A percentile compares a stretch with the other conserved stretches of the same genome.
Conservation (phyloP, 23 red algal genomes). For the Gracilaria domingensis region DNA sequence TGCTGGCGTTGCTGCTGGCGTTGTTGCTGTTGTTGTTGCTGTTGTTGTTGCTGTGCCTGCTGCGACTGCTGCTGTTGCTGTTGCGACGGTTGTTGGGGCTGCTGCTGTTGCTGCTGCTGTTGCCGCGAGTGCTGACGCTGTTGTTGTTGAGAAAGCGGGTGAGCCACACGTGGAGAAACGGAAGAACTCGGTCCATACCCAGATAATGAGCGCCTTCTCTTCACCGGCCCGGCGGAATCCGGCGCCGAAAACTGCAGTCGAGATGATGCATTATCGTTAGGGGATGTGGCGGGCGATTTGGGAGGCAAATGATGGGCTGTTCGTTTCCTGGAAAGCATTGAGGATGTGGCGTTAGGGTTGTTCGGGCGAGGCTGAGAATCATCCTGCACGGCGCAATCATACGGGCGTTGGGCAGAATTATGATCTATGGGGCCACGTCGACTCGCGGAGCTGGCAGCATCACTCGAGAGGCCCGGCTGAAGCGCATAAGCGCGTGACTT, state of each 20-base stretch:
- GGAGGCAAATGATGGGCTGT: constrained; percentile 22
- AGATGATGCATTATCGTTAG: constrained; percentile 20
- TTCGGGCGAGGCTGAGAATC: constrained; percentile 49
- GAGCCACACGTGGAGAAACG: constrained; percentile 34
- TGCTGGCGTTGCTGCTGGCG: constrained; percentile 25
- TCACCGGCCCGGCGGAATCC: not conserved
- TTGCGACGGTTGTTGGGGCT: not conserved
- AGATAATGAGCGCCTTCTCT: constrained; percentile 21
- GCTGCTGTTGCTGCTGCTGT: constrained; percentile 13
- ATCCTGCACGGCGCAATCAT: constrained; percentile 46
- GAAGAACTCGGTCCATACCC: not conserved
- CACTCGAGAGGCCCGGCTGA: constrained; percentile 27
- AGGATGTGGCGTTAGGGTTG: constrained; percentile 11
- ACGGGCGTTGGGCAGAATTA: not conserved
- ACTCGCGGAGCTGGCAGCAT: constrained; percentile 54
- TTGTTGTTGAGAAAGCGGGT: constrained; percentile 43
- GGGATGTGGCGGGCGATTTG: constrained; percentile 5
- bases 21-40: constrained; percentile 38
- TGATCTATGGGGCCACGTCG: constrained; percentile 52
- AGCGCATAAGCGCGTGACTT: constrained; percentile 22
- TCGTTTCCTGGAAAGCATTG: constrained; percentile 20
- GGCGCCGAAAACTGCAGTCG: constrained; percentile 17
- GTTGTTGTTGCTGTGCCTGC: constrained; percentile 40
- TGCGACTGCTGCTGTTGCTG: constrained; percentile 43
- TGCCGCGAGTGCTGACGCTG: constrained; percentile 29